Percentiles rank a stretch among this genome's conserved stretches.
phyloP scores from a whole-genome alignment of 2,329 filamentous ascomycete genomes.

The Trichothecium sympodiale region DNA sequence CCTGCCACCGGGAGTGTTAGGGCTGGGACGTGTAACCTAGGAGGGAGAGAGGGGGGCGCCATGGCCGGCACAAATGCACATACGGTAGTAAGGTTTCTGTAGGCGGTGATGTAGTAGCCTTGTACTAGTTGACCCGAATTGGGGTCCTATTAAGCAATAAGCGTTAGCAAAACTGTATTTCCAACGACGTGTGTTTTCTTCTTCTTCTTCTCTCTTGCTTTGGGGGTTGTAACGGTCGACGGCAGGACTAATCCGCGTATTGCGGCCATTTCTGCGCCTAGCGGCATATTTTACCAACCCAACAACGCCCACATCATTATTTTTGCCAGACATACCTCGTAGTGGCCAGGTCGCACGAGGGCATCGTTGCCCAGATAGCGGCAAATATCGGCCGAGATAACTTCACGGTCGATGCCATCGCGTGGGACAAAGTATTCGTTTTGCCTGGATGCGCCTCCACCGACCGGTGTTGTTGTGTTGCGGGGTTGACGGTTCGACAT shows the following conservation, averaged over 20 bases:
- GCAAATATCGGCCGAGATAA: slow-evolving; percentile 77
- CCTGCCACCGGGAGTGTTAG: slow-evolving; percentile 22
- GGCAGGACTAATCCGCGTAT: too few species aligned
- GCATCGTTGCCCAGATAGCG: slow-evolving; percentile 77
- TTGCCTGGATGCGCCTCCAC: slow-evolving; percentile 37
- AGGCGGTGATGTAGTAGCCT: slow-evolving; percentile 70
- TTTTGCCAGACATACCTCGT: slow-evolving; percentile 43
- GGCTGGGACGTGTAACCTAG: neutral
- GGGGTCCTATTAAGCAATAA: slow-evolving; percentile 35
- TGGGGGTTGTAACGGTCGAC: too few species aligned
- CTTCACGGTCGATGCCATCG: slow-evolving; percentile 72
- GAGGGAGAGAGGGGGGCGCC: neutral
- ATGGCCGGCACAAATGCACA: too few species aligned
- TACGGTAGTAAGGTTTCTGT: slow-evolving; percentile 69
- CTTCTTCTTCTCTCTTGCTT: too few species aligned
- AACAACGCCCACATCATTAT: neutral
- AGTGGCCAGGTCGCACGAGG: slow-evolving; percentile 62
- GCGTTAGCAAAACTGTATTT: neutral
- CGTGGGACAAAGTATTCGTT: slow-evolving; percentile 75
- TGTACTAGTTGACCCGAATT: slow-evolving; percentile 48
- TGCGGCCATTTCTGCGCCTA: too few species aligned
- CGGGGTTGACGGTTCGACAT: slow-evolving; percentile 26
- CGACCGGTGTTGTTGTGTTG: slow-evolving; percentile 22
- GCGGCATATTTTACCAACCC: too few species aligned
- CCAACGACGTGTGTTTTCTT: too few species aligned